Evolutionary conservation across 2,329 filamentous ascomycete species (phyloP), one percentile per base, ranked within the genome.

Genomic region (Aspergillus jensenii): DNA sequence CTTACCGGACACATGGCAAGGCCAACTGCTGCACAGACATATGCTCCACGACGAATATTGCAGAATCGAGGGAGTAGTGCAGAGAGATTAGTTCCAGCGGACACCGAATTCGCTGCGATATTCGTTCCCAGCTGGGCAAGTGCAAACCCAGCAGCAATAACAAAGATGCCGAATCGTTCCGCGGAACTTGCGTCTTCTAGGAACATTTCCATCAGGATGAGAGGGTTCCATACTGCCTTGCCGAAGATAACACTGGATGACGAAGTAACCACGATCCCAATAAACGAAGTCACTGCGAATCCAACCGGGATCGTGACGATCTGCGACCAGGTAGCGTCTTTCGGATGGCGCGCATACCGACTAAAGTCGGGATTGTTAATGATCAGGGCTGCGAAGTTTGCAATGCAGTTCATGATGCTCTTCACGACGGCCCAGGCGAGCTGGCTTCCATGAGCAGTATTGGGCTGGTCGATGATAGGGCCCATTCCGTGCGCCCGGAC

Each of bases 81-180:
- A n/a, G 58, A 6, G 7, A 59, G 19, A 4, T 61, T 56, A 40
- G 59, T 61, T 2, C 52, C 53, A 27, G 59, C 59, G 3, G 52
- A 56, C 1, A 61, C 56, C 11, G 52, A 56, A 31, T 61, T 61
- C 3, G 59, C 59, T 1, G 39, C 43, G 31, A 61, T 59, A 21
- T 61, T 61, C 2, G 59, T 59, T 7, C 59, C 59, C 3, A 59
- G 39, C 3, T 52, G 52, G 0, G 59, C 59, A 2, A 61, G 56
- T 2, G 47, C 49, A 53, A 56, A 61, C 45, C 56, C 59, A 6
- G 51, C 27, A 5, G 59, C 59, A 0, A 49, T 53, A 17, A 61
- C 59, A 49, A 61, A 61, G 1, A 49, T 53, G 8, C 59, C 59
- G 56, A 61, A 61, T 27, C 59, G 59, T 12, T 53, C 56, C 11